Percentiles rank a stretch among this genome's conserved stretches.
Conservation (phyloP, 1,284 basidiomycete genomes). For the Microbotryum silenes-acaulis region DNA sequence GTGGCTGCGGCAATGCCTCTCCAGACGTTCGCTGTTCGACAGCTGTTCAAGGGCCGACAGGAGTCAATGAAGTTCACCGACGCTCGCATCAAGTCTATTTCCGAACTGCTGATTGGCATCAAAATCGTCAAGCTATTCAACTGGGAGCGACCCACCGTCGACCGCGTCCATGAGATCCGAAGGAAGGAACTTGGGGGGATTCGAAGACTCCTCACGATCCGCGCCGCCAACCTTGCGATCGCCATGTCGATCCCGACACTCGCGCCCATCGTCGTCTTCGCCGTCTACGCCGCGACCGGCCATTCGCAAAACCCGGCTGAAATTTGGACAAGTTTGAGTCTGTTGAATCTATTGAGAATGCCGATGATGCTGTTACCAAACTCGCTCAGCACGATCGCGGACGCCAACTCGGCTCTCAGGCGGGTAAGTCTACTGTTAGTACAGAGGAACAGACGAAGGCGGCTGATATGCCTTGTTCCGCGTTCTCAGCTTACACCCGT, state of each 20-base stretch:
- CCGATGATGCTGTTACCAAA: conserved; percentile 58
- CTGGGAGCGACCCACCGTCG: conserved; percentile 55
- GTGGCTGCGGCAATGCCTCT: conserved; percentile 53
- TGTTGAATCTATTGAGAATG: conserved; percentile 11
- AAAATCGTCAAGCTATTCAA: conserved; percentile 77
- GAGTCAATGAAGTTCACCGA: conserved; percentile 77
- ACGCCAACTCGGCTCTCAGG: conserved; percentile 43
- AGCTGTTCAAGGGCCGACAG: conserved; percentile 16
- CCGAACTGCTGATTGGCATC: conserved; percentile 74
- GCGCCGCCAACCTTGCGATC: conserved; percentile 50
- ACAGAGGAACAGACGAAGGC: too few species aligned
- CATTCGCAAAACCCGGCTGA: conserved; percentile 53
- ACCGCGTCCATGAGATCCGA: conserved; percentile 59
- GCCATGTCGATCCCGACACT: conserved; percentile 33
- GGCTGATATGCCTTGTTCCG: too few species aligned
- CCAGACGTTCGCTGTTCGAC: conserved; percentile 20
- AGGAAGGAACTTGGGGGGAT: conserved; percentile 62
- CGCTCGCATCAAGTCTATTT: conserved; percentile 65
- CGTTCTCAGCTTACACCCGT: too few species aligned
- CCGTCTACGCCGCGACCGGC: conserved; percentile 36
- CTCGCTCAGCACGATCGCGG: conserved; percentile 55
- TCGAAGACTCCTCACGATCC: conserved; percentile 54
- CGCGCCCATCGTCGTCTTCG: conserved; percentile 31
- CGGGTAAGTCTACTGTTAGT: not conserved
- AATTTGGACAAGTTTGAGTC: conserved; percentile 17